Evolutionary conservation across 2,329 filamentous ascomycete genomes (phyloP).

Genomic region (Microsporum canis): DNA sequence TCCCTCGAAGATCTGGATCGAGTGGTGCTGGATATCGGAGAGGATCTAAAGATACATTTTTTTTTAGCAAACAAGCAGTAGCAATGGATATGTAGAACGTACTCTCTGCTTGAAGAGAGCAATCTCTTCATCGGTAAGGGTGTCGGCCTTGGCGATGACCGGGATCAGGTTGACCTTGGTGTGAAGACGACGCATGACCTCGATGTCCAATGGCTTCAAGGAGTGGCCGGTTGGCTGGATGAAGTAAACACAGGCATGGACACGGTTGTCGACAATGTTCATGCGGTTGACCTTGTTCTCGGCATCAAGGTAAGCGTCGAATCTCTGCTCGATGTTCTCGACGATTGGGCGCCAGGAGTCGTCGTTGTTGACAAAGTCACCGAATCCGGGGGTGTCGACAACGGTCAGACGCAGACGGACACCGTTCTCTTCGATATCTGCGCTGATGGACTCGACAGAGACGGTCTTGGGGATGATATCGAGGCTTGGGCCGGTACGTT

Average conservation of each 20-base stretch:
- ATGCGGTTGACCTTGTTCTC: slow-evolving; percentile 99
- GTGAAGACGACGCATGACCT: slow-evolving; percentile 98
- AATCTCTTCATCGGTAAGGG: slow-evolving; percentile 94
- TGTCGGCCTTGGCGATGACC: slow-evolving; percentile 97
- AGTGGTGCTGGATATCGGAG: slow-evolving; percentile 90
- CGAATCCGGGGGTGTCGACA: slow-evolving; percentile 94
- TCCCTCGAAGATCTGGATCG: slow-evolving; percentile 97
- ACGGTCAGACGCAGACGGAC: slow-evolving; percentile 93
- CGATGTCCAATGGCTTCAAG: slow-evolving; percentile 94
- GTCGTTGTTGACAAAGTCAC: slow-evolving; percentile 99
- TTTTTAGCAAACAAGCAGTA: not conserved
- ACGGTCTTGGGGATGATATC: slow-evolving; percentile 99
- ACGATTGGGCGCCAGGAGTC: slow-evolving; percentile 98
- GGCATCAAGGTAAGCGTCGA: slow-evolving; percentile 93
- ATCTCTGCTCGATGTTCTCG: slow-evolving; percentile 98
- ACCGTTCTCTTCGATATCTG: slow-evolving; percentile 96
- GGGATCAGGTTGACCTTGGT: slow-evolving; percentile 99
- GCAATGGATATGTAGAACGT: slow-evolving; percentile 30
- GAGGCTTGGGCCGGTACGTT: slow-evolving; percentile 92
- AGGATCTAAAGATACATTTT: slow-evolving; percentile 56
- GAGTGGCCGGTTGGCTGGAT: slow-evolving; percentile 98
- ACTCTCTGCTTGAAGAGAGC: slow-evolving; percentile 90
- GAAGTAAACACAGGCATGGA: slow-evolving; percentile 98
- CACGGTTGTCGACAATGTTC: slow-evolving; percentile 99
- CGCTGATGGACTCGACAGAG: slow-evolving; percentile 86